Conservation (phyloP, 176 grass and related monocot species). For the Phragmites australis region DNA sequence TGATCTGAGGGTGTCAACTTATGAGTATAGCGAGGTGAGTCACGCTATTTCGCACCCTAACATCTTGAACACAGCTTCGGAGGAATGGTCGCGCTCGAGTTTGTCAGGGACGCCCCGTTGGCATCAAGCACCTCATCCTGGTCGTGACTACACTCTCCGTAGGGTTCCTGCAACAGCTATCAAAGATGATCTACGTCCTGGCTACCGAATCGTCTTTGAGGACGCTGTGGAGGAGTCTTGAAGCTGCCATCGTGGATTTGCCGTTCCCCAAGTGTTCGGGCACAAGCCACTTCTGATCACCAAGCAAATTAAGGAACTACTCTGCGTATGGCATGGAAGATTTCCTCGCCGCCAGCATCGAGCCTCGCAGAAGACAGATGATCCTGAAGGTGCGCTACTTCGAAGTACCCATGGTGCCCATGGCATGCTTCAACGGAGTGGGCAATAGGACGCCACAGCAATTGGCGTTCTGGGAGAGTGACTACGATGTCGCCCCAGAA, state of each 20-base stretch:
- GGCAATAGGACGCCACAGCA: not conserved
- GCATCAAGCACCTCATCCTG: not conserved
- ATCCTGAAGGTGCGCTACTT: not conserved
- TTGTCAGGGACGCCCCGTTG: not conserved
- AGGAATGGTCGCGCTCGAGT: not conserved
- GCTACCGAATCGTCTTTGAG: not conserved
- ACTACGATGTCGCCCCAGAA: not conserved
- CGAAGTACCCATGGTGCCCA: not conserved
- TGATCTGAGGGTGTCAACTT: no score
- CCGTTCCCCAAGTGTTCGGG: not conserved
- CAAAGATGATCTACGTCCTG: not conserved
- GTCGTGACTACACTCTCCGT: not conserved
- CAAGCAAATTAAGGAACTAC: not conserved
- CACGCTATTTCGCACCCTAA: no score
- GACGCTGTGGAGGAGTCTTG: not conserved
- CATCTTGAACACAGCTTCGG: not conserved
- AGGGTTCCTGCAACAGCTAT: not conserved
- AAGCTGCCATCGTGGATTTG: not conserved
- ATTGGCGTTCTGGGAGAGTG: not conserved
- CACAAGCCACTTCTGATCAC: not conserved
- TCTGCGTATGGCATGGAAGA: not conserved
- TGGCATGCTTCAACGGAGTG: not conserved
- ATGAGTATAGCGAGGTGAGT: no score
- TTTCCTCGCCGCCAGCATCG: not conserved
- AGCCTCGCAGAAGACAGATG: not conserved